Evolutionary conservation across 768 basidiomycete genomes (phyloP).

Genomic region (Termitomyces sp.): DNA sequence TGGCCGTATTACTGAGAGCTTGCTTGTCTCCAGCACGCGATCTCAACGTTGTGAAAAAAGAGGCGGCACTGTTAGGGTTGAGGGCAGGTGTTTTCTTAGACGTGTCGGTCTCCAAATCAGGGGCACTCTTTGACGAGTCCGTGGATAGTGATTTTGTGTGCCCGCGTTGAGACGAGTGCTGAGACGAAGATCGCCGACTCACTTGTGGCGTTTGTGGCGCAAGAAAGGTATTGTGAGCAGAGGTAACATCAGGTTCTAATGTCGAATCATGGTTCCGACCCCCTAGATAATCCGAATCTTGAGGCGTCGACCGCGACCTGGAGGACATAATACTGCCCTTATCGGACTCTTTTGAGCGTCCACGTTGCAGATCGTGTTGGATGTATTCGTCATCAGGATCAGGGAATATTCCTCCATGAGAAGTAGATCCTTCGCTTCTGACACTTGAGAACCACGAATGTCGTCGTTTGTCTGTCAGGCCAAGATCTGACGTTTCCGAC

Average conservation of each 20-base stretch:
- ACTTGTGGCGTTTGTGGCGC: constrained; percentile 16
- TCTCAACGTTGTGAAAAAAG: constrained; percentile 77
- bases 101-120: constrained; percentile 22
- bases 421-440: constrained; percentile 31
- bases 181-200: constrained; percentile 38
- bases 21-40: constrained; percentile 80
- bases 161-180: constrained; percentile 38
- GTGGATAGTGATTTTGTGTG: constrained; percentile 22
- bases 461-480: constrained; percentile 34
- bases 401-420: constrained; percentile 16
- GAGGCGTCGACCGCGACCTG: constrained; percentile 31
- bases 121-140: constrained; percentile 14
- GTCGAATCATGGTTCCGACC: constrained; percentile 12
- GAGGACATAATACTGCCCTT: constrained; percentile 15
- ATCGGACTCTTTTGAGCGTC: constrained; percentile 29
- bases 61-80: constrained; percentile 42
- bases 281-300: constrained; percentile 17
- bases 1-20: constrained; percentile 77
- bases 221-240: constrained; percentile 8
- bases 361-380: constrained; percentile 27
- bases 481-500: constrained; percentile 13
- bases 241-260: constrained; percentile 10
- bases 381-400: constrained; percentile 14
- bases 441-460: constrained; percentile 54
- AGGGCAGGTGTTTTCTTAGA: constrained; percentile 31